A percentile compares a stretch with the other conserved stretches of the same genome.
phyloP scores from a whole-genome alignment of 495 filamentous ascomycete genomes.

The Gamarada debralockiae region DNA sequence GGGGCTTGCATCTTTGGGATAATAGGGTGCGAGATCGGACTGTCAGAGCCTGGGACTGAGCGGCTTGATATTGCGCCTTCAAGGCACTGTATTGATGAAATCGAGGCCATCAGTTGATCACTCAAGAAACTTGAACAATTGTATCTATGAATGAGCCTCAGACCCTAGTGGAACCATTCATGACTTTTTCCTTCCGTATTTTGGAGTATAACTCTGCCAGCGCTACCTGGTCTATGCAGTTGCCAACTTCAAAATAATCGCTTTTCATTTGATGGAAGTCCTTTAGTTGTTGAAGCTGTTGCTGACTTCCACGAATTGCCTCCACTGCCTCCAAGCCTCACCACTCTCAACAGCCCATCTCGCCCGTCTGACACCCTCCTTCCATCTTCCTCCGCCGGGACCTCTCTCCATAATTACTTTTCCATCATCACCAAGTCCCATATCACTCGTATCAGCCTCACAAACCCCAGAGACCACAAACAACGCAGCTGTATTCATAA shows the following conservation, averaged over 20 bases:
- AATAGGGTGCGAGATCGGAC: background rate
- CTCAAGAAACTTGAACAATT: too few relatives aligned
- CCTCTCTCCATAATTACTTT: conserved; percentile 74
- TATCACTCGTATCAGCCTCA: conserved; percentile 70
- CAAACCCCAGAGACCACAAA: conserved; percentile 82
- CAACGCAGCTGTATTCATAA: conserved; percentile 88
- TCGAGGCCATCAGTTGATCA: too few relatives aligned
- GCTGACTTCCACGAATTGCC: conserved; percentile 26
- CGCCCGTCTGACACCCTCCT: conserved; percentile 82
- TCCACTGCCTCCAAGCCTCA: conserved; percentile 70
- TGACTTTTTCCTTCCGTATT: too few relatives aligned
- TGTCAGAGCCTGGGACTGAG: background rate
- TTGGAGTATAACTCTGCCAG: too few relatives aligned
- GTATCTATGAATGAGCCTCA: too few relatives aligned
- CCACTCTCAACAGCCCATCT: conserved; percentile 81
- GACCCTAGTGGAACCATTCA: too few relatives aligned
- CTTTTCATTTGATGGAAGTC: background rate
- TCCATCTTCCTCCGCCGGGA: conserved; percentile 85
- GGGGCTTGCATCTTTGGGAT: too few relatives aligned
- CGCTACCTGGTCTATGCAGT: too few relatives aligned
- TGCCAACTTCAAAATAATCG: background rate
- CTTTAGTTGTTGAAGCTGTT: conserved; percentile 16
- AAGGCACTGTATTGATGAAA: too few relatives aligned
- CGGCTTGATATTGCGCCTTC: too few relatives aligned
- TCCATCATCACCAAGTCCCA: conserved; percentile 71